Evolutionary conservation across 1,284 basidiomycete species (phyloP).

Genomic region (Pisolithus thermaeus): DNA sequence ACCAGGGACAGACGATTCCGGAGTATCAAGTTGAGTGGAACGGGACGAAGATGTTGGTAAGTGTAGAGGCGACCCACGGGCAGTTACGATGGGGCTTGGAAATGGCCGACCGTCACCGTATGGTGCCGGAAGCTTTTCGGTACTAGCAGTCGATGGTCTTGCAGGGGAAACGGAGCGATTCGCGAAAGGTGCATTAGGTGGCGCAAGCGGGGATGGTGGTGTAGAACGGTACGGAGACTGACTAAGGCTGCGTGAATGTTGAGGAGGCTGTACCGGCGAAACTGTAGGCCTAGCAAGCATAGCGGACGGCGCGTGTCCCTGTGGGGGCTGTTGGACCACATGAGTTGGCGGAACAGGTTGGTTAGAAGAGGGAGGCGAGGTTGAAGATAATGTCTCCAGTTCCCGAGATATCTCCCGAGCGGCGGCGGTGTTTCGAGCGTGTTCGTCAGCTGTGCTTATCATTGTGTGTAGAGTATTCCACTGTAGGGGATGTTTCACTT

Average conservation of each 20-base stretch:
- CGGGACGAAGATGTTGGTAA: constrained; percentile 3
- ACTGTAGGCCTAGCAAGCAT: not conserved
- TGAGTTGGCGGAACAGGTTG: constrained; percentile 15
- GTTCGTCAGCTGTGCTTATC: constrained; percentile 29
- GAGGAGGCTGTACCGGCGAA: not conserved
- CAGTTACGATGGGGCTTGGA: not conserved
- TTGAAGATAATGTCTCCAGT: constrained; percentile 50
- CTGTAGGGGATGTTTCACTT: not conserved
- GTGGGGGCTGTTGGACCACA: constrained; percentile 15
- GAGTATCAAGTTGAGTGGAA: constrained; percentile 7
- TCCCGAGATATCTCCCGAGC: constrained; percentile 63
- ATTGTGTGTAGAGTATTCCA: constrained; percentile 5
- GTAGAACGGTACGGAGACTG: constrained; percentile 7
- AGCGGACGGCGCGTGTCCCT: not conserved
- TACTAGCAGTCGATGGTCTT: not conserved
- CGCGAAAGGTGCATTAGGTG: constrained; percentile 25
- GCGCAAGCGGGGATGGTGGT: constrained; percentile 25
- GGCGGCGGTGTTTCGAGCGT: constrained; percentile 53
- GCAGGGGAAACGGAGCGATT: constrained; percentile 13
- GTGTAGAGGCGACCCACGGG: not conserved
- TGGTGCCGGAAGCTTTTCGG: constrained; percentile 1
- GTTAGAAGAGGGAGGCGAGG: constrained; percentile 28
- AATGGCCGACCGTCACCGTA: constrained; percentile 1
- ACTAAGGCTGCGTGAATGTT: not conserved
- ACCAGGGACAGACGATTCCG: constrained; percentile 14